Base-by-base conservation (phyloP, 768 basidiomycete species). In the Collybiopsis confluens region DNA sequence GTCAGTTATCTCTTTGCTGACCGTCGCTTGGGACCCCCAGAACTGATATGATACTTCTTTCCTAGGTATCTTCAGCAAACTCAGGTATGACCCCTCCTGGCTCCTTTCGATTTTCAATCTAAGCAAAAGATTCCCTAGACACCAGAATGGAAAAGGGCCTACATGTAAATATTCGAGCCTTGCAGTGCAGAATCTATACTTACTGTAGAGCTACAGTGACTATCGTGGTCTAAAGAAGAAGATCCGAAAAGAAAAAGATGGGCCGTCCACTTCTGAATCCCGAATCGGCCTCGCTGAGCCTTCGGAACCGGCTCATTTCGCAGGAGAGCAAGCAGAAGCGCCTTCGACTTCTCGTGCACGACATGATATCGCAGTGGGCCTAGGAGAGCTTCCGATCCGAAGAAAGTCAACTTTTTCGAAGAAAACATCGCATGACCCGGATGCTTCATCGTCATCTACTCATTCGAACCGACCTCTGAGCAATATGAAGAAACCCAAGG, bases 111-210 rank as follows among this genome's bases (percentile, higher is more conserved):
- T n/a, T n/a, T n/a, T n/a, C n/a, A 36, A 35, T 42, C 2, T 45
- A 15, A 7, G 21, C 8, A n/a, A 11, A 51, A 26, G 27, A 16
- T 4, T n/a, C 23, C 52, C 53, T 53, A 90, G 89, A 82, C 78
- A 27, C 82, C 86, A 1, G 89, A 90, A 68, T 91, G 85, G 85
- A 82, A 82, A 58, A 79, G 73, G 58, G 83, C 81, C 2, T 85
- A 88, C 63, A 85, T 86, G 85, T 81, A 54, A 35, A 73, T 65
- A n/a, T 21, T 37, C 18, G 20, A 26, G 37, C 23, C 42, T 46
- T 52, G 28, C 53, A 26, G 21, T 21, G 20, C 23, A 21, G 3
- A 36, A 26, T n/a, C 52, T 24, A 45, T 28, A 37, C 37, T 40
- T 36, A 46, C 18, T 21, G 48, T 28, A 9, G 6, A 18, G 20